Evolutionary conservation across 1,139 yeast species (phyloP), one percentile per base, ranked within the genome.

Genomic region (Nakaseomyces bracarensis): DNA sequence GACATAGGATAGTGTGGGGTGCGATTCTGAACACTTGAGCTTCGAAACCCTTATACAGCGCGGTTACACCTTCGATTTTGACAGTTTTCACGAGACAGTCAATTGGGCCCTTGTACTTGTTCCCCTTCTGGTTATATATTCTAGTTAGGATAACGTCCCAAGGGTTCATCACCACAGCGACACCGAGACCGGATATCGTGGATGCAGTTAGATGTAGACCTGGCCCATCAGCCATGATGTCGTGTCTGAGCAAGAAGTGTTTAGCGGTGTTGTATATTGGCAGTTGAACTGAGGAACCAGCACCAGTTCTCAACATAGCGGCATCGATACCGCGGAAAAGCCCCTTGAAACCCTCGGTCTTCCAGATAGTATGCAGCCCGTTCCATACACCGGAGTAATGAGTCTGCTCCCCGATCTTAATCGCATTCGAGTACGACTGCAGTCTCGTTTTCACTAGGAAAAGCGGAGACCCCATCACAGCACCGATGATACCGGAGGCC

Each of bases 101-200:
- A 18, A 87, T 55, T 1, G 96, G 95, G 3, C 94, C 95, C 46
- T 68, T 73, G 66, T 91, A 91, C 45, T 83, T 73, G 55, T 84
- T 75, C 30, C 96, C 96, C 64, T 81, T 85, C 63, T 91, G 97
- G 64, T 91, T 91, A 66, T 89, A 91, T 64, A 93, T 82, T 67
- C 98, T 75, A 1, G 98, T 91, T 66, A 91, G 70, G 43, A 91
- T 75, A 42, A 91, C 97, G 63, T 91, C 98, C 79, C 95, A 86
- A 14, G 97, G 97, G 61, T 87, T 89, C 96, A 93, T 89, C 30
- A 85, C 96, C 27, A 89, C 71, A 42, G 94, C 91, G 23, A 91
- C 97, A 50, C 95, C 96, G 40, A 87, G 65, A 36, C 98, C 98
- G 6, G 96, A 82, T 50, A 74, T 68, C 1, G 93, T 77, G 28